A percentile compares a stretch with the other conserved stretches of the same genome.
phyloP scores from a whole-genome alignment of 2,329 filamentous ascomycete species.

The Aulographum hederae region DNA sequence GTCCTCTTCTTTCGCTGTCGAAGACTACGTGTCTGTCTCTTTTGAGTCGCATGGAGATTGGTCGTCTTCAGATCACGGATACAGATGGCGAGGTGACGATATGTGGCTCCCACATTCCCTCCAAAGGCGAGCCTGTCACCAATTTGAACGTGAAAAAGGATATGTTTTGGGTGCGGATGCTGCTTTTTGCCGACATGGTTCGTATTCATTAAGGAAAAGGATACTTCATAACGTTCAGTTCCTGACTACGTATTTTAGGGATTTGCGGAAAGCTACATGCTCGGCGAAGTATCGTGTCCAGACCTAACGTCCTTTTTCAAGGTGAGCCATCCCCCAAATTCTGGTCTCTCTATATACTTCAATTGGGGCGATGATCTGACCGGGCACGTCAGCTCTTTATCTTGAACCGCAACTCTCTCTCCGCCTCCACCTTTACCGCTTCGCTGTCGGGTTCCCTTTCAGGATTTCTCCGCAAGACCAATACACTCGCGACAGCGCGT shows the following conservation, averaged over 20 bases:
- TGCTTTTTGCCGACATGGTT: constrained; percentile 54
- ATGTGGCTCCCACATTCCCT: constrained; percentile 28
- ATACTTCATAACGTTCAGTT: too few species aligned
- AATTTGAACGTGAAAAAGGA: constrained; percentile 45
- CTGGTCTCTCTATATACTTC: not conserved
- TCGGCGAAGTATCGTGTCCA: constrained; percentile 48
- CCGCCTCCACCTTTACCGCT: constrained; percentile 43
- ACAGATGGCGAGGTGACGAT: constrained; percentile 22
- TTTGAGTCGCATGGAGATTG: constrained; percentile 25
- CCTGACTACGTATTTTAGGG: too few species aligned
- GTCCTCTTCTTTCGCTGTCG: constrained; percentile 26
- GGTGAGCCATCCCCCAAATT: constrained; percentile 19
- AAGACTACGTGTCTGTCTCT: constrained; percentile 26
- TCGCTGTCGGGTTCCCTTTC: constrained; percentile 38
- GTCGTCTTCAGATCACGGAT: constrained; percentile 26
- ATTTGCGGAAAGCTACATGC: constrained; percentile 56
- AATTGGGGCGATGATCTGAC: constrained; percentile 8
- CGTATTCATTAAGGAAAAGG: constrained; percentile 5
- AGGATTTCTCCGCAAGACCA: constrained; percentile 29
- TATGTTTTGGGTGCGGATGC: constrained; percentile 50
- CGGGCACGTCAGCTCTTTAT: constrained; percentile 42
- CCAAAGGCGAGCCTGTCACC: not conserved
- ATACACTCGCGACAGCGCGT: constrained; percentile 29
- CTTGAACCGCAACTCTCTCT: constrained; percentile 42
- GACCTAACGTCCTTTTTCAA: constrained; percentile 52